Percentiles rank a stretch among this genome's conserved stretches.
Evolutionary conservation across 495 filamentous ascomycete genomes (phyloP).

Genomic region (Penicillium coffeae): DNA sequence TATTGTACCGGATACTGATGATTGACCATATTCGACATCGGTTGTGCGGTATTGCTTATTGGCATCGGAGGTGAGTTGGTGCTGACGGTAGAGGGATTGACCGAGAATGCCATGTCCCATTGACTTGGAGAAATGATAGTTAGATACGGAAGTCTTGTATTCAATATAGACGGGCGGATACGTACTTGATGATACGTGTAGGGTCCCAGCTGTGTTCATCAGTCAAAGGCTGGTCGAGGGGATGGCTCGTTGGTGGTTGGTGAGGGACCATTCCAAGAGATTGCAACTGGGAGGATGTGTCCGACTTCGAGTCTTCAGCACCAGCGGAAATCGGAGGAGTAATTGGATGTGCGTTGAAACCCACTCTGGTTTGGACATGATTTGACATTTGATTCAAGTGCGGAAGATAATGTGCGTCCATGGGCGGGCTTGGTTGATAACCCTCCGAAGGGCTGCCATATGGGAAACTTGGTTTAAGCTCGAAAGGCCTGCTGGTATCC

Average conservation of each 20-base stretch:
- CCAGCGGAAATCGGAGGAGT: constrained; percentile 78
- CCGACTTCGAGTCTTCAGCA: constrained; percentile 71
- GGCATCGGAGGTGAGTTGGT: constrained; percentile 48
- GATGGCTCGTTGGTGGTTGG: constrained; percentile 41
- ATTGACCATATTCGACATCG: constrained; percentile 25
- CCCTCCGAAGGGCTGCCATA: constrained; percentile 74
- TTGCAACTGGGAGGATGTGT: constrained; percentile 69
- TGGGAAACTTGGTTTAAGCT: constrained; percentile 82
- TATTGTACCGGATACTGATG: constrained; percentile 41
- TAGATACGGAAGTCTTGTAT: neutral
- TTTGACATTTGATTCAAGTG: constrained; percentile 30
- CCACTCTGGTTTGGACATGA: constrained; percentile 58
- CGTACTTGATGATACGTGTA: constrained; percentile 89
- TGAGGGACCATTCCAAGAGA: constrained; percentile 70
- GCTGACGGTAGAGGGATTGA: constrained; percentile 46
- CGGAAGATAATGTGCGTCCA: constrained; percentile 44
- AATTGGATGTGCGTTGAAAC: constrained; percentile 72
- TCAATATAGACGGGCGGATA: neutral
- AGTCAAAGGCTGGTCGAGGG: constrained; percentile 53
- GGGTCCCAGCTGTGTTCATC: constrained; percentile 86
- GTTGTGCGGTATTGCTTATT: constrained; percentile 29
- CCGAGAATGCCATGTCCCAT: constrained; percentile 90
- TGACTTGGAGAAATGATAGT: constrained; percentile 50
- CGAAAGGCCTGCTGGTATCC: constrained; percentile 79
- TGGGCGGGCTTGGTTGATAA: constrained; percentile 59